Base-by-base conservation (phyloP, 192 early-diverging fungal species). In the Mortierella claussenii region DNA sequence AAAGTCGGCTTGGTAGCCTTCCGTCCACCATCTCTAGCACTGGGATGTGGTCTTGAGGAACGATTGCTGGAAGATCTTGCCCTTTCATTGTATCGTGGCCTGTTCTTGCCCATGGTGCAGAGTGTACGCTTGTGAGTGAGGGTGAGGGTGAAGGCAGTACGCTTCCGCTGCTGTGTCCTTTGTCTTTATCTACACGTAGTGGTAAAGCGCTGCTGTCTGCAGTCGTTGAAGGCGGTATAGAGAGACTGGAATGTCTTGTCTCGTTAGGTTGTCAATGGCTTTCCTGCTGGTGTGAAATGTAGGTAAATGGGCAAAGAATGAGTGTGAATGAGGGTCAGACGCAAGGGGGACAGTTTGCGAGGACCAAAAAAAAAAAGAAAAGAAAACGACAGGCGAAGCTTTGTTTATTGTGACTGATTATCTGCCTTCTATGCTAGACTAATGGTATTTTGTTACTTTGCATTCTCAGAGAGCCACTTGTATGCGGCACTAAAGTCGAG, bases 401-500 rank as follows among this genome's bases (percentile, higher is more conserved):
- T 50, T 64, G 15, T 13, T 45, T 17, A 54, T 32, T 53, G 17
- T 64, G n/a, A 8, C 36, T 46, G 15, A 2, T 20, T 27, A 26
- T 30, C 15, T 42, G 11, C 15, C 32, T 33, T 20, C 27, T 34
- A 24, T n/a, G 24, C 33, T 24, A 44, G 23, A 13, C 6, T 28
- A 45, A 28, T 4, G 7, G 15, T 13, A 42, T 44, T 9, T 4
- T 18, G 46, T 36, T 71, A 63, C 52, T 69, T 57, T 44, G 69
- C 21, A 32, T 73, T 64, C 40, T 80, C 65, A 31, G 53, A 56
- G 26, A 81, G 52, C 80, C 80, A 81, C 67, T 89, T 84, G 82
- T 89, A 93, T n/a, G 91, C 81, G 51, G 88, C 87, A 17, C 88
- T 85, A 69, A 98, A 98, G 78, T 98, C 96, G 68, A 95, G 88